These are phyloP conservation scores for Ascochyta fabae DNA, from an alignment of 2,329 filamentous ascomycete species.

Conservation along the genomic window DNA sequence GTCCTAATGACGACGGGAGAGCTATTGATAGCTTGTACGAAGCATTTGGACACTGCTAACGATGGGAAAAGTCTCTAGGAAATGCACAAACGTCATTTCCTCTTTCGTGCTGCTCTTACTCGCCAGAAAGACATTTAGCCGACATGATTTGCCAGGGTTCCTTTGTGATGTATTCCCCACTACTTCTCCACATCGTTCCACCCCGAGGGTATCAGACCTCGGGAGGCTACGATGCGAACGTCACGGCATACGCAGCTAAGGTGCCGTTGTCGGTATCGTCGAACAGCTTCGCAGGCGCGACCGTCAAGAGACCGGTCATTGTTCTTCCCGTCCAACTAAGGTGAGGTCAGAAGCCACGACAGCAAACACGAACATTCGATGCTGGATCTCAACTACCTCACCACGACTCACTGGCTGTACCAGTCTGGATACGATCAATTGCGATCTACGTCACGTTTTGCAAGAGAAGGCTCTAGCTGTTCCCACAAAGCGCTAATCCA, in stretches of 20 bases:
- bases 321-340: neutral
- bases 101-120: neutral
- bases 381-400: neutral
- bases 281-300: neutral
- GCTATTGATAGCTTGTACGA: conserved; percentile 8
- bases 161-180: conserved; percentile 6
- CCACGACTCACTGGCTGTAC: neutral
- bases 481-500: conserved; percentile 33
- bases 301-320: neutral
- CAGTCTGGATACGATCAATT: neutral
- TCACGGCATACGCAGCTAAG: conserved; percentile 13
- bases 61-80: neutral
- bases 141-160: conserved; percentile 7
- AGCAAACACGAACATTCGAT: neutral
- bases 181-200: conserved; percentile 11
- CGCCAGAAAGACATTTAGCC: conserved; percentile 5
- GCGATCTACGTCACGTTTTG: neutral
- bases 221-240: conserved; percentile 9
- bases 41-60: neutral
- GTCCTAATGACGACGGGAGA: conserved; percentile 6
- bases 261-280: neutral
- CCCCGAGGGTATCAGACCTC: conserved; percentile 5
- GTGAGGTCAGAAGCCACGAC: neutral
- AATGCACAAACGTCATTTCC: conserved; percentile 7
- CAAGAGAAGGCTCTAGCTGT: conserved; percentile 15